Evolutionary conservation across 495 filamentous ascomycete species (phyloP), one percentile per base, ranked within the genome.

Genomic region (Hypoxylon cercidicola): DNA sequence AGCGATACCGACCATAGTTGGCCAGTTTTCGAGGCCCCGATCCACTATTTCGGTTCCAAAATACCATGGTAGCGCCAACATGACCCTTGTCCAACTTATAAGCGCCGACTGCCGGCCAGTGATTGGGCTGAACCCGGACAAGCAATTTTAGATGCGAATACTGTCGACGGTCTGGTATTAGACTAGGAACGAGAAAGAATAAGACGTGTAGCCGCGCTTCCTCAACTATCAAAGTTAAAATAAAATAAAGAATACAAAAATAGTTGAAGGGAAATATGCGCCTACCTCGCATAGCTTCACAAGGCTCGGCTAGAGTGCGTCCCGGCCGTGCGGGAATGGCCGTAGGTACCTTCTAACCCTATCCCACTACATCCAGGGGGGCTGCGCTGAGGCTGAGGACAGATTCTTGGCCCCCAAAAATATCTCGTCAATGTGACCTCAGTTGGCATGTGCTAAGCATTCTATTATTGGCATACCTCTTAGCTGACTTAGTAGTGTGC

Each of bases 331-430:
- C 37, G 44, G 58, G 49, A 49, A 50, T 43, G 45, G 44, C 56
- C 44, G 56, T 50, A 8, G 3, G 19, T 25, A 25, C 23, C 23
- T 5, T 25, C 23, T 25, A 25, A 25, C 15, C 53, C 4, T 28
- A 18, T 20, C 39, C 1, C 20, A 19, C 32, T 12, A 55, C 13
- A 16, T 47, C n/a, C 25, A 16, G 18, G 32, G 51, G 68, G 71
- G 68, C 68, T 69, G 62, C 57, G 71, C 53, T 73, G 61, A 71
- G 71, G 71, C 71, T 71, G 64, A 68, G 52, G 28, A 39, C 13
- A 57, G n/a, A 40, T 52, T 28, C 12, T 57, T 51, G 15, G 50
- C 60, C 60, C 50, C 66, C 41, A 44, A 61, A 61, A 55, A 57
- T 60, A 52, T 39, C 25, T 16, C 23, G 43, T 25, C 37, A 44